Evolutionary conservation across 1,284 basidiomycete species (phyloP).

Genomic region (Neotropicomus parvogracilis): DNA sequence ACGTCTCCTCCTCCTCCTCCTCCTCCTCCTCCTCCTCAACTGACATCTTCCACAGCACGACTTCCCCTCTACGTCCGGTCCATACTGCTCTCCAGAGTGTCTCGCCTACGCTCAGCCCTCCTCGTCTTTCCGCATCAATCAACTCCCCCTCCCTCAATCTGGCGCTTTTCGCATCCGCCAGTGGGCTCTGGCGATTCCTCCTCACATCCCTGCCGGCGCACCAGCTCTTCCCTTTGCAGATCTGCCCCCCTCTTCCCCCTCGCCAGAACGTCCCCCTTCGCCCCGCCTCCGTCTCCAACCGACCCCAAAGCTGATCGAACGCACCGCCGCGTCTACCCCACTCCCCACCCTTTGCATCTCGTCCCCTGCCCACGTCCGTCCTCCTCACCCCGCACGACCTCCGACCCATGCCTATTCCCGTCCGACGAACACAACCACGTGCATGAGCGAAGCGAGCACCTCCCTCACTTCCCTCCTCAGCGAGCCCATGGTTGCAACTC

Average conservation of each 20-base stretch:
- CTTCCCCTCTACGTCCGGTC: conserved; percentile 22
- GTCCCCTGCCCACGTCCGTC: conserved; percentile 23
- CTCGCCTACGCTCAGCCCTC: conserved; percentile 32
- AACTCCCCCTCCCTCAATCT: conserved; percentile 1
- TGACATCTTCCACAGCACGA: conserved; percentile 39
- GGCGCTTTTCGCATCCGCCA: conserved; percentile 22
- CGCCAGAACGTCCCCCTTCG: conserved; percentile 17
- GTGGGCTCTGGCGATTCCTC: conserved; percentile 32
- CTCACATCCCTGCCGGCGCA: conserved; percentile 31
- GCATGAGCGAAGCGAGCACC: conserved; percentile 32
- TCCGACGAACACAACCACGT: conserved; percentile 20
- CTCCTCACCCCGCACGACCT: conserved; percentile 20
- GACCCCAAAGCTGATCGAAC: conserved; percentile 34
- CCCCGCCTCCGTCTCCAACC: conserved; percentile 23
- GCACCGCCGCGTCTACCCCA: conserved; percentile 29
- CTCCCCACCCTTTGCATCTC: conserved; percentile 30
- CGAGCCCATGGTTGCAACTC: conserved; percentile 31
- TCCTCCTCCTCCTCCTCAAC: not conserved
- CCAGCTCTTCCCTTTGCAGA: conserved; percentile 28
- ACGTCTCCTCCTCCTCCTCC: conserved; percentile 25
- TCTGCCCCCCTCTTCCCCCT: conserved; percentile 1
- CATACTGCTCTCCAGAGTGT: conserved; percentile 59
- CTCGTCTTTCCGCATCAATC: conserved; percentile 5
- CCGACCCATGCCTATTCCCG: conserved; percentile 21
- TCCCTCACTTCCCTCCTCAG: conserved; percentile 33